Conservation (phyloP, 306 rosid species). For the Citrullus colocynthis region DNA sequence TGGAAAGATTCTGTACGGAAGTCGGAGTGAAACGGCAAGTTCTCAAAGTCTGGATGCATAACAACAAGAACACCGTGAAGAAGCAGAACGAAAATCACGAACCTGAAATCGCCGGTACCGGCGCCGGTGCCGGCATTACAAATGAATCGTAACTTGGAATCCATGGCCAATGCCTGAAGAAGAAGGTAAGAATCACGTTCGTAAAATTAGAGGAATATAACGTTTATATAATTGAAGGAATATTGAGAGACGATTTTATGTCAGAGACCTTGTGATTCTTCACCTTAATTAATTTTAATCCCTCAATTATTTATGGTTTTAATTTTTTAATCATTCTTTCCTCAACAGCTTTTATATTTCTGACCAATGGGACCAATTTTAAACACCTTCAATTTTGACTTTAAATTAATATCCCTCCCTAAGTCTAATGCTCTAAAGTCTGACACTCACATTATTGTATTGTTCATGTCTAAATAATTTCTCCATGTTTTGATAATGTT, state of each 20-base stretch:
- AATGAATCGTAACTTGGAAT: neutral
- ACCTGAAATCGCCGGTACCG: neutral
- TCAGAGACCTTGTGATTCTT: slow-evolving; percentile 6
- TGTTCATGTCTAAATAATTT: neutral
- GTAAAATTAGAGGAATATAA: neutral
- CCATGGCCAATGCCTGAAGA: neutral
- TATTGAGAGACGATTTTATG: slow-evolving; percentile 4
- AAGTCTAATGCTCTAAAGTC: neutral
- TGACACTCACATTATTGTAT: neutral
- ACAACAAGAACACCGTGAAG: slow-evolving; percentile 27
- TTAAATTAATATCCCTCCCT: neutral
- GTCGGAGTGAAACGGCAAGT: slow-evolving; percentile 38
- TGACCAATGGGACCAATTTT: neutral
- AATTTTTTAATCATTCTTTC: neutral
- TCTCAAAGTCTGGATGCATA: slow-evolving; percentile 49
- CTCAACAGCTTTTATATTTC: neutral
- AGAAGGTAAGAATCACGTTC: slow-evolving; percentile 10
- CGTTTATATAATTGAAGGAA: neutral
- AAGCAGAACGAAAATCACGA: slow-evolving; percentile 7
- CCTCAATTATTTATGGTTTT: slow-evolving; percentile 2
- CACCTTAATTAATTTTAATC: slow-evolving; percentile 1
- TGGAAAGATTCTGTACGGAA: slow-evolving; percentile 32
- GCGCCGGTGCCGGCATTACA: neutral
- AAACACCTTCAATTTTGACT: neutral
- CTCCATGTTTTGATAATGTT: neutral